Evolutionary conservation across 1,284 basidiomycete species (phyloP).

Genomic region (Veloboletus limbatus): DNA sequence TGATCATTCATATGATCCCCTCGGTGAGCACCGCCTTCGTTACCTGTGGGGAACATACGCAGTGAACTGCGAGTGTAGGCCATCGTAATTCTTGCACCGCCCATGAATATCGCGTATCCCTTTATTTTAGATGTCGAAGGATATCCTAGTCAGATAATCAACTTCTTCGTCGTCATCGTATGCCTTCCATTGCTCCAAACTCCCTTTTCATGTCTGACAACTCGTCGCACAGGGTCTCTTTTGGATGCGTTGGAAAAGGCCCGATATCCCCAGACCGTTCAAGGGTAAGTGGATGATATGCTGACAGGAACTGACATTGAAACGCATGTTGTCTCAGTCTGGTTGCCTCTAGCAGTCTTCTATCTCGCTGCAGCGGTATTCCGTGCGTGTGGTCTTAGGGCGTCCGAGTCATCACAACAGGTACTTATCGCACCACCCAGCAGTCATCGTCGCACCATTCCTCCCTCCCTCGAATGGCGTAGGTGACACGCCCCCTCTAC

Average conservation of each 20-base stretch:
- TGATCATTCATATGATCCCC: slow-evolving; percentile 37
- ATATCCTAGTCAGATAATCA: slow-evolving; percentile 57
- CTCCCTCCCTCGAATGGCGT: slow-evolving; percentile 50
- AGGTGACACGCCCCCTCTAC: slow-evolving; percentile 58
- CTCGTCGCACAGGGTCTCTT: slow-evolving; percentile 46
- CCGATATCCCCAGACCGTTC: slow-evolving; percentile 50
- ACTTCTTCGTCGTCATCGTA: slow-evolving; percentile 53
- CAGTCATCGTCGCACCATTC: slow-evolving; percentile 54
- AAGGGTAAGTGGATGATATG: slow-evolving; percentile 38
- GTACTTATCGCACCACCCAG: neutral
- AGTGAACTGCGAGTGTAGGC: slow-evolving; percentile 30
- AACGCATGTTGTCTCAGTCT: slow-evolving; percentile 37
- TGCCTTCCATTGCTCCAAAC: neutral
- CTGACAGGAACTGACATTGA: neutral
- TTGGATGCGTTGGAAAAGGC: slow-evolving; percentile 52
- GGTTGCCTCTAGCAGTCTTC: slow-evolving; percentile 55
- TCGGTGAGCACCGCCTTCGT: slow-evolving; percentile 17
- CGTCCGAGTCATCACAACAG: no score
- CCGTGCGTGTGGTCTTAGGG: slow-evolving; percentile 33
- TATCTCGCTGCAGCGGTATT: slow-evolving; percentile 53
- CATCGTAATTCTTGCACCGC: slow-evolving; percentile 49
- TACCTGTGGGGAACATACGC: neutral
- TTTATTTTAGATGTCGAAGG: slow-evolving; percentile 58
- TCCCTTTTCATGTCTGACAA: neutral
- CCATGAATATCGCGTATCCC: slow-evolving; percentile 44